Percentiles rank a stretch among this genome's conserved stretches.
Evolutionary conservation across 768 basidiomycete genomes (phyloP).

Genomic region (Artomyces pyxidatus): DNA sequence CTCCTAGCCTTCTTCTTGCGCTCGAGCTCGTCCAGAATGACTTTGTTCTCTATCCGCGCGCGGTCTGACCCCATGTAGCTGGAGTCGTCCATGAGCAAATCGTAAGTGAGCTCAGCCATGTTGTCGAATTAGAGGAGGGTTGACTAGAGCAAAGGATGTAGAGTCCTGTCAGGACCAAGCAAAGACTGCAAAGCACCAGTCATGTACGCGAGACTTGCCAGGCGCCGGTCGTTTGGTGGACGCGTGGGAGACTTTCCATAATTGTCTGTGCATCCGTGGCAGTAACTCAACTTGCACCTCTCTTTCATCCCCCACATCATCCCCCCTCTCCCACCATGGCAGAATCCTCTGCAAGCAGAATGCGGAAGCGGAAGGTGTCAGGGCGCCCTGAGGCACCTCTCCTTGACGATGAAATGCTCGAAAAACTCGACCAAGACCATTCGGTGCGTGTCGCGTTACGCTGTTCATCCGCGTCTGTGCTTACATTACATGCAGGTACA

Average conservation of each 20-base stretch:
- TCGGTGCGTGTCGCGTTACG: slow-evolving; percentile 1
- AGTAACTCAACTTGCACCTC: not conserved
- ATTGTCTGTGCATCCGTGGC: too few relatives aligned
- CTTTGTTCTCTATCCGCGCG: slow-evolving; percentile 73
- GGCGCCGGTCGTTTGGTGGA: too few relatives aligned
- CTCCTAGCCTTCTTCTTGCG: slow-evolving; percentile 91
- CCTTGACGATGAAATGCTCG: not conserved
- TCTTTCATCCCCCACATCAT: not conserved
- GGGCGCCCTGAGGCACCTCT: not conserved
- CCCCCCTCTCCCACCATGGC: not conserved
- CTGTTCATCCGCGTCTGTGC: not conserved
- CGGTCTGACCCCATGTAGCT: slow-evolving; percentile 68
- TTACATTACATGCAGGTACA: slow-evolving; percentile 30
- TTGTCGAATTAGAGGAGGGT: slow-evolving; percentile 11
- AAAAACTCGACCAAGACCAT: not conserved
- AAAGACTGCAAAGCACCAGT: too few relatives aligned
- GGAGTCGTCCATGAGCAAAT: slow-evolving; percentile 72
- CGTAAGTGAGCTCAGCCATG: slow-evolving; percentile 73
- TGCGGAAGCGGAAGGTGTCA: not conserved
- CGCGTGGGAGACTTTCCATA: too few relatives aligned
- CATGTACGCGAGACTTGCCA: too few relatives aligned
- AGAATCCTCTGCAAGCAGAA: not conserved
- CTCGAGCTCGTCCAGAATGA: slow-evolving; percentile 92
- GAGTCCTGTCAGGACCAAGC: too few relatives aligned
- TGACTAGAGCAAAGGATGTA: too few relatives aligned